Conservation (phyloP, 345 rosid genomes). For the Lepidium sativum region DNA sequence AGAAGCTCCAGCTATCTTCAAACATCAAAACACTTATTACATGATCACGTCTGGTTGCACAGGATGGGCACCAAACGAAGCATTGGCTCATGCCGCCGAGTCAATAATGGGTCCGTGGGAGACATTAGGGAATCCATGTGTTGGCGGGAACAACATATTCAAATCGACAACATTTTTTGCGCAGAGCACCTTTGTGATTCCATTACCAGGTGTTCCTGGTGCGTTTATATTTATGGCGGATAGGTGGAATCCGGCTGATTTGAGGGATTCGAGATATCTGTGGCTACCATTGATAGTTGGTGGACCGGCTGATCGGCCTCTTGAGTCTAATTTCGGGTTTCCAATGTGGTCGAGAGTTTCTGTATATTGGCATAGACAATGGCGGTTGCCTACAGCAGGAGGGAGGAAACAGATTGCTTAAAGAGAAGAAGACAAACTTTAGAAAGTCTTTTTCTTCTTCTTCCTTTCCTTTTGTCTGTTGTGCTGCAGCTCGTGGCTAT, state of each 20-base stretch:
- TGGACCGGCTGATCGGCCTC: slow-evolving; percentile 71
- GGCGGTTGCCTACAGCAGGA: slow-evolving; percentile 58
- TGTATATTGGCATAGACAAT: slow-evolving; percentile 88
- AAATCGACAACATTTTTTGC: slow-evolving; percentile 64
- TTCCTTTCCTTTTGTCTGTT: neutral
- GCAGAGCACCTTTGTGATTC: slow-evolving; percentile 72
- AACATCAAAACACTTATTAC: slow-evolving; percentile 68
- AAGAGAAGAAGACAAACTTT: neutral
- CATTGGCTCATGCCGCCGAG: slow-evolving; percentile 75
- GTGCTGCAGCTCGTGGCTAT: neutral
- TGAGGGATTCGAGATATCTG: slow-evolving; percentile 75
- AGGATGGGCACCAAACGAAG: slow-evolving; percentile 98
- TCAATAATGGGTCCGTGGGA: slow-evolving; percentile 95
- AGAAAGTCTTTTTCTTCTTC: neutral
- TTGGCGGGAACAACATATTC: slow-evolving; percentile 72
- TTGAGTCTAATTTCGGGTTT: slow-evolving; percentile 69
- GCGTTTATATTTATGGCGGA: slow-evolving; percentile 83
- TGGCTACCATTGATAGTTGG: slow-evolving; percentile 87
- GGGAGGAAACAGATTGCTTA: slow-evolving; percentile 10
- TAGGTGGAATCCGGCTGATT: slow-evolving; percentile 85
- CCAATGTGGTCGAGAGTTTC: slow-evolving; percentile 83
- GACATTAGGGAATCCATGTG: slow-evolving; percentile 79
- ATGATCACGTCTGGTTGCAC: slow-evolving; percentile 96
- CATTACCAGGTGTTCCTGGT: slow-evolving; percentile 61
- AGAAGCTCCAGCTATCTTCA: slow-evolving; percentile 88